Conservation (phyloP, 306 rosid species). For the Pterocarpus santalinus region DNA sequence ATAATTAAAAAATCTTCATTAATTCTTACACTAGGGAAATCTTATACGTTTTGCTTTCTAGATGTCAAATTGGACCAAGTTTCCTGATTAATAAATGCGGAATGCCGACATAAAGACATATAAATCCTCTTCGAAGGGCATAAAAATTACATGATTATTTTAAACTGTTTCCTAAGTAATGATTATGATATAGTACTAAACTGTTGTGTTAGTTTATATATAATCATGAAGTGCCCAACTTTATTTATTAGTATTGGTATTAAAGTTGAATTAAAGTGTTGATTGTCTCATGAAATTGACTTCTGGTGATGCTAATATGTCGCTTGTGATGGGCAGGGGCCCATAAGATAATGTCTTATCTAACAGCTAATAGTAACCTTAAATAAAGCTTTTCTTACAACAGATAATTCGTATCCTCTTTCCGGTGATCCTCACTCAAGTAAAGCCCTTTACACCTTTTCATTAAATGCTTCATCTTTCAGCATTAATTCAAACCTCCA, state of each 20-base stretch:
- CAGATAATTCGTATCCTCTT: not conserved
- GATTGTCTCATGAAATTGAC: slow-evolving; percentile 19
- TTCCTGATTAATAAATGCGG: not conserved
- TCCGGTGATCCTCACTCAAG: not conserved
- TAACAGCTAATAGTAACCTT: not conserved
- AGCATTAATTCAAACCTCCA: slow-evolving; percentile 38
- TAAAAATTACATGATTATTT: not conserved
- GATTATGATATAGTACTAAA: not conserved
- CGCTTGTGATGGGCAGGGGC: slow-evolving; percentile 30
- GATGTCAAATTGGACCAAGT: not conserved
- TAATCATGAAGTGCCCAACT: not conserved
- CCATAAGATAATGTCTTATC: slow-evolving; percentile 32
- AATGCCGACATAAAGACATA: not conserved
- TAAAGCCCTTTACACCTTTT: not conserved
- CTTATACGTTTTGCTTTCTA: not conserved
- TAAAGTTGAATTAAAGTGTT: not conserved
- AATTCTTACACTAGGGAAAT: not conserved
- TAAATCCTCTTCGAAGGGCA: not conserved
- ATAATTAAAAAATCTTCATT: not conserved
- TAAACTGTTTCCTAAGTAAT: not conserved
- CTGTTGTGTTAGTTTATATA: not conserved
- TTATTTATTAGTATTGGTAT: not conserved
- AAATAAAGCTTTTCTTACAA: not conserved
- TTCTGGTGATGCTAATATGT: not conserved
- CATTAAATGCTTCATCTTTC: slow-evolving; percentile 10